phyloP scores from a whole-genome alignment of 1,284 basidiomycete species.

The Schizopora paradoxa region DNA sequence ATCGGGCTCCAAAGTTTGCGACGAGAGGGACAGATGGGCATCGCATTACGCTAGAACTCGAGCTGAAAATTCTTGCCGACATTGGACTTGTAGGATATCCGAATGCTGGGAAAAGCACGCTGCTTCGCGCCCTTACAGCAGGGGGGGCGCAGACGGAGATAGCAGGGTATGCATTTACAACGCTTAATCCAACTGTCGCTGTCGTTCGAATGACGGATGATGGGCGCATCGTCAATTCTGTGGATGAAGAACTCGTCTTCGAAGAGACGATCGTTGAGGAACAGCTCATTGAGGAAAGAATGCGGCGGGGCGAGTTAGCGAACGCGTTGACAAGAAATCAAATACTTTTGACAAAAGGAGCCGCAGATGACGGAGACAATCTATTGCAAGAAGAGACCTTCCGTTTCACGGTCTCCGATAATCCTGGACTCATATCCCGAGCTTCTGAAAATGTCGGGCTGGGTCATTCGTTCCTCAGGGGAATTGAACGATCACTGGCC shows the following conservation, averaged over 20 bases:
- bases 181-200: constrained; percentile 92
- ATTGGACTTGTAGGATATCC: constrained; percentile 95
- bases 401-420: constrained; percentile 95
- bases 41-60: constrained; percentile 78
- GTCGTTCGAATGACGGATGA: constrained; percentile 83
- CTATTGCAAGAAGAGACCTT: constrained; percentile 48
- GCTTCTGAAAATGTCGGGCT: constrained; percentile 89
- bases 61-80: constrained; percentile 92
- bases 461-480: constrained; percentile 90
- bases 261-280: constrained; percentile 71
- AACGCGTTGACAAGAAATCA: constrained; percentile 48
- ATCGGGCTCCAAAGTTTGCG: constrained; percentile 77
- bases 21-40: constrained; percentile 80
- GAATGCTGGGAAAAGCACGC: constrained; percentile 88
- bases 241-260: constrained; percentile 47
- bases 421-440: constrained; percentile 85
- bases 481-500: constrained; percentile 88
- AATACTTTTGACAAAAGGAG: no score
- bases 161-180: constrained; percentile 92
- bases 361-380: constrained; percentile 19
- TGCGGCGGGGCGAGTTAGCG: constrained; percentile 48
- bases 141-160: constrained; percentile 81
- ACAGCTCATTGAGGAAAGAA: constrained; percentile 38
- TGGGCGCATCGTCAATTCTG: constrained; percentile 66
- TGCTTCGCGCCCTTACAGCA: constrained; percentile 86